A percentile compares a stretch with the other conserved stretches of the same genome.
These are phyloP conservation scores for Lactarius hatsudake DNA, from an alignment of 768 basidiomycete species.

Conservation along the genomic window DNA sequence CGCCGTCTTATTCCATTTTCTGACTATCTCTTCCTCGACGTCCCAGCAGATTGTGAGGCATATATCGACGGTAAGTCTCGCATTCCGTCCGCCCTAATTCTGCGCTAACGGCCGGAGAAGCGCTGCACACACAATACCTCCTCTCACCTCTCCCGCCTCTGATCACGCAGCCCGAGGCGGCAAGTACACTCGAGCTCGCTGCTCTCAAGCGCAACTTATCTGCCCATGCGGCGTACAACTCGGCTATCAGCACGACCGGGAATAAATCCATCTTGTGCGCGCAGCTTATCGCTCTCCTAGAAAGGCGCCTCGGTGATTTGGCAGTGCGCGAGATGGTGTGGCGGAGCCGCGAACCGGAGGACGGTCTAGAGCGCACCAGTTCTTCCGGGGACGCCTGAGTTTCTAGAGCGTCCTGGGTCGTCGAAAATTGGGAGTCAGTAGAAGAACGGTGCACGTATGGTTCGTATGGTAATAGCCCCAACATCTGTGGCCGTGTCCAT, in stretches of 20 bases:
- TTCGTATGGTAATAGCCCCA: background rate
- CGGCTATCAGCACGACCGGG: conserved; percentile 44
- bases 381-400: background rate
- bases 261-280: conserved; percentile 48
- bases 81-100: background rate
- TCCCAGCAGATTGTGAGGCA: conserved; percentile 49
- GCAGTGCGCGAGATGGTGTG: conserved; percentile 47
- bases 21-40: conserved; percentile 48
- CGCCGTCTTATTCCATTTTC: conserved; percentile 46
- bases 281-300: conserved; percentile 46
- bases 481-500: background rate
- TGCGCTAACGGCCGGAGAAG: conserved; percentile 33
- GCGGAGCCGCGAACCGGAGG: conserved; percentile 1
- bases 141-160: conserved; percentile 48
- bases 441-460: background rate
- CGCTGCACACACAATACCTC: conserved; percentile 47
- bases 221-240: conserved; percentile 51
- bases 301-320: conserved; percentile 48
- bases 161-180: conserved; percentile 43
- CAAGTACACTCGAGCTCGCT: conserved; percentile 42
- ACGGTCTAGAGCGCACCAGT: background rate
- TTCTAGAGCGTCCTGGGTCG: background rate
- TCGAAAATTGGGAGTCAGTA: background rate
- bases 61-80: conserved; percentile 51
- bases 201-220: conserved; percentile 57